Evolutionary conservation across 345 rosid genomes (phyloP).

Genomic region (Hirschfeldia incana): DNA sequence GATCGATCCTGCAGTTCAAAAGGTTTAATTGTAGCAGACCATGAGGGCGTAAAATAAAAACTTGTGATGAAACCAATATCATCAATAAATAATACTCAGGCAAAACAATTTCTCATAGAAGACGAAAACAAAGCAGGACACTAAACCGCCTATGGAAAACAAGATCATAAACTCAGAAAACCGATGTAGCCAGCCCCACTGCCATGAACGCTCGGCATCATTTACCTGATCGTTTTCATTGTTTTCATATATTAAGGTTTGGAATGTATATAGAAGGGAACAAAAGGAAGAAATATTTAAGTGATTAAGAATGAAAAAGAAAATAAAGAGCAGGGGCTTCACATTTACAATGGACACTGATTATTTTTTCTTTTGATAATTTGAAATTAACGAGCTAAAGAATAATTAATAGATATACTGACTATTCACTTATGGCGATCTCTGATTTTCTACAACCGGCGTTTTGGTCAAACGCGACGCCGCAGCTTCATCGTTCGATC

Average conservation of each 20-base stretch:
- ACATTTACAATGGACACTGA: no score
- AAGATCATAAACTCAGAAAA: background rate
- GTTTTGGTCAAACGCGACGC: slow-evolving; percentile 21
- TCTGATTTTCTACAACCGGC: slow-evolving; percentile 20
- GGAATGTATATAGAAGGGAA: no score
- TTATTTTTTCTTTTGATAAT: background rate
- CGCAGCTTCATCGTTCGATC: slow-evolving; percentile 34
- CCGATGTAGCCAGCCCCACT: background rate
- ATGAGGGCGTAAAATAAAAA: no score
- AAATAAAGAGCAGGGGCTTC: no score
- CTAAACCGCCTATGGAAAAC: background rate
- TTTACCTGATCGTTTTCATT: no score
- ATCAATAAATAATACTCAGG: background rate
- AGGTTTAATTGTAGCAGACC: no score
- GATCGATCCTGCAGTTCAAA: no score
- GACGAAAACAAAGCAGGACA: background rate
- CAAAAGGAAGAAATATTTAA: no score
- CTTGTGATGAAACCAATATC: no score
- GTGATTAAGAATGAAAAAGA: no score
- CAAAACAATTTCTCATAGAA: background rate
- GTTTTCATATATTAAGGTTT: no score
- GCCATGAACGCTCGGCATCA: no score
- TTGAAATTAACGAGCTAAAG: slow-evolving; percentile 27
- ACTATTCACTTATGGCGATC: slow-evolving; percentile 24
- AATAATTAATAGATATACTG: slow-evolving; percentile 14